Evolutionary conservation across 148 eudicot genomes (phyloP).

Genomic region (Rhododendron kiyosumense): DNA sequence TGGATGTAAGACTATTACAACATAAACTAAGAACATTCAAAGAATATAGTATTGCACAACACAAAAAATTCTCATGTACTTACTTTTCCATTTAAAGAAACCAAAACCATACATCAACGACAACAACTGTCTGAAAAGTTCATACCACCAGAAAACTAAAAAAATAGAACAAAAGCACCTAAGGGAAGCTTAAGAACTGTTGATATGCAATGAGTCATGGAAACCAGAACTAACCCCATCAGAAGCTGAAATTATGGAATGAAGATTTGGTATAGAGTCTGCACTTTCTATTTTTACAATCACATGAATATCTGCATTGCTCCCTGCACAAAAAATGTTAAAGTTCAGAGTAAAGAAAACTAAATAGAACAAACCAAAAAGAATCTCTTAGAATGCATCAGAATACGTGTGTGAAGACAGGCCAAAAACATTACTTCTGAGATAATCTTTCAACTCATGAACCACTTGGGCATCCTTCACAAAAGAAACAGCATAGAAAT

Average conservation of each 20-base stretch:
- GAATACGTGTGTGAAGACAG: background rate
- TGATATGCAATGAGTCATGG: background rate
- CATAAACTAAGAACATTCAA: background rate
- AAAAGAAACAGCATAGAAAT: constrained; percentile 95
- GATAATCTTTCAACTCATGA: constrained; percentile 82
- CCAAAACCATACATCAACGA: background rate
- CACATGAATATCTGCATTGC: constrained; percentile 86
- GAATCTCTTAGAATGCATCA: background rate
- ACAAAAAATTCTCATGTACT: background rate
- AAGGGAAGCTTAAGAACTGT: background rate
- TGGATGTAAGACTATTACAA: background rate
- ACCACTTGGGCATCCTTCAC: constrained; percentile 91
- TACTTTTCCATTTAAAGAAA: background rate
- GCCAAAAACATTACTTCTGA: constrained; percentile 46
- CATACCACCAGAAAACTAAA: background rate
- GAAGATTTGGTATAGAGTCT: constrained; percentile 91
- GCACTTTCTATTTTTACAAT: constrained; percentile 95
- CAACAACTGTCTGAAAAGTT: background rate
- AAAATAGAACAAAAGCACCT: background rate
- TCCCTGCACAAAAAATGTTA: constrained; percentile 37
- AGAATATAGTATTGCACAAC: background rate
- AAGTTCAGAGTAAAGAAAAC: background rate
- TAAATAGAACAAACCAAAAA: background rate
- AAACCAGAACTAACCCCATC: constrained; percentile 73
- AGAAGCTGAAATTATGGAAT: constrained; percentile 84